Percentiles rank a stretch among this genome's conserved stretches.
Conservation (phyloP, 768 basidiomycete species). For the Calocera viscosa region DNA sequence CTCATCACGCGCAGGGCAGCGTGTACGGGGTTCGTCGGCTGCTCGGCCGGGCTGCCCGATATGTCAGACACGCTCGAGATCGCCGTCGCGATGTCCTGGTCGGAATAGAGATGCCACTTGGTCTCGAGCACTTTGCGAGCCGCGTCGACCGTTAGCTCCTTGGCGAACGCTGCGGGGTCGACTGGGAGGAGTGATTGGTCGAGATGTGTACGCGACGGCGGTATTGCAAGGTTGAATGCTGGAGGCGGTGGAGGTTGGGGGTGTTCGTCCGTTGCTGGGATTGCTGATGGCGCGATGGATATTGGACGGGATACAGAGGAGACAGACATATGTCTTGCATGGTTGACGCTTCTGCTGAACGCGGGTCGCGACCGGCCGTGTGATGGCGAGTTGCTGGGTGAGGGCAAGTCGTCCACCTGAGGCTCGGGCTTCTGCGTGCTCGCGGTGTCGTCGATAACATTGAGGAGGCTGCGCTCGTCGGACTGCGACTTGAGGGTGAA, state of each 20-base stretch:
- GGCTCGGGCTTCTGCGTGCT: background rate
- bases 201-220: background rate
- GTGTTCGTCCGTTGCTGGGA: background rate
- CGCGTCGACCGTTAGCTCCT: background rate
- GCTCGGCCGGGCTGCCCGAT: constrained; percentile 6
- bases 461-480: constrained; percentile 30
- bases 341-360: background rate
- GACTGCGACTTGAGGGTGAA: constrained; percentile 51
- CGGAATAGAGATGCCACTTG: constrained; percentile 66
- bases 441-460: background rate
- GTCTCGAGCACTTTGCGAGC: constrained; percentile 46
- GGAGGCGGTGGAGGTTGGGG: background rate
- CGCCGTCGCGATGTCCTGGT: constrained; percentile 55
- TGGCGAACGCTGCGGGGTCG: background rate
- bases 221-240: background rate
- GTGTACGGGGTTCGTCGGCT: constrained; percentile 37
- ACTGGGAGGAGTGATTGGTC: constrained; percentile 1
- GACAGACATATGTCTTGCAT: background rate
- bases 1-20: constrained; percentile 57
- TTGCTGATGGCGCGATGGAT: background rate
- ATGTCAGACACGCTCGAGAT: constrained; percentile 36
- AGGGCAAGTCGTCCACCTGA: background rate
- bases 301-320: background rate
- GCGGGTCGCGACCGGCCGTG: background rate
- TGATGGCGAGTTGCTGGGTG: constrained; percentile 5